These are phyloP conservation scores for Pinus taeda DNA, from an alignment of 75 land plant species.

Conservation along the genomic window DNA sequence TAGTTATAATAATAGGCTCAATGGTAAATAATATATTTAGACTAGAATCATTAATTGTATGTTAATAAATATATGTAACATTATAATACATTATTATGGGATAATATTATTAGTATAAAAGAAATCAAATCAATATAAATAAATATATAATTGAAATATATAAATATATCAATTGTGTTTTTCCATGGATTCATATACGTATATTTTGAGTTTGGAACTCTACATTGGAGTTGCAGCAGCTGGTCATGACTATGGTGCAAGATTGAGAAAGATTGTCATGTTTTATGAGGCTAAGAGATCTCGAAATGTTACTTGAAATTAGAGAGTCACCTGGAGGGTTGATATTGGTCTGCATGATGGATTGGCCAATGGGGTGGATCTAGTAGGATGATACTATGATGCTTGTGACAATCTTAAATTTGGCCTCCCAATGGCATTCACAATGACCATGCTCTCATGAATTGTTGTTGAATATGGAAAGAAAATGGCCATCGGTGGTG, in stretches of 20 bases:
- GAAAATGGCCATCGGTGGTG: constrained; percentile 33
- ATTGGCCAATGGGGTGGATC: constrained; percentile 38
- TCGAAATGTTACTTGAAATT: constrained; percentile 40
- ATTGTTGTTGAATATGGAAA: constrained; percentile 48
- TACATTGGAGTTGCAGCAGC: background rate
- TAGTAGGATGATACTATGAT: constrained; percentile 64
- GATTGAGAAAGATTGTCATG: constrained; percentile 50
- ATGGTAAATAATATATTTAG: too few relatives aligned
- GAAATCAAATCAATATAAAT: too few relatives aligned
- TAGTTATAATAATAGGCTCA: too few relatives aligned
- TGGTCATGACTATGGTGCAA: constrained; percentile 47
- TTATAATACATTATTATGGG: too few relatives aligned
- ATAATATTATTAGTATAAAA: too few relatives aligned
- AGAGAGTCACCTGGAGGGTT: constrained; percentile 63
- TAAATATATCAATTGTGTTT: background rate
- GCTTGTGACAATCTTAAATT: constrained; percentile 69
- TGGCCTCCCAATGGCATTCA: constrained; percentile 69
- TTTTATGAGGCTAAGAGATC: constrained; percentile 79
- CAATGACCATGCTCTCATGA: constrained; percentile 63
- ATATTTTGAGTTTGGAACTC: background rate
- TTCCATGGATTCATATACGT: constrained; percentile 1
- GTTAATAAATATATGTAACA: too few relatives aligned
- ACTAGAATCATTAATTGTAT: too few relatives aligned
- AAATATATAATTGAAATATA: too few relatives aligned
- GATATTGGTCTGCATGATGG: constrained; percentile 79